Evolutionary conservation across 192 early-diverging fungal genomes (phyloP), one percentile per base, ranked within the genome.

Genomic region (Coemansia sp.): DNA sequence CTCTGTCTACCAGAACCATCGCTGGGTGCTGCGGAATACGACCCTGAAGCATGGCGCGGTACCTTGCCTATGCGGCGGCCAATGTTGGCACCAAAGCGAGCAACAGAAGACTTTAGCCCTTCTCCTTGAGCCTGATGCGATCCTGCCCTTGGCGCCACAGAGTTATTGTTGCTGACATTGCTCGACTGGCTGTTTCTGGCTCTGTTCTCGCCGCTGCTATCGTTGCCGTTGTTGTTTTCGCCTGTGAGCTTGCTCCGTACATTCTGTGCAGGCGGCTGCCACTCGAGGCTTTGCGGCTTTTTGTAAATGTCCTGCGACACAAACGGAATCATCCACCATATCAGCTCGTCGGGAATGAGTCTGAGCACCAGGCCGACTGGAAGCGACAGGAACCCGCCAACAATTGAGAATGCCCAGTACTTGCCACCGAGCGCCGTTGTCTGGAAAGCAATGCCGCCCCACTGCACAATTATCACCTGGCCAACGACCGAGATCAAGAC

Each of bases 401-500:
- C 78, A 38, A 99, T 69, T 34, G 90, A 95, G 52, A 98, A 89
- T 17, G 78, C 81, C 98, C 98, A 99, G 56, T 93, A 88, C 28
- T 76, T 78, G 12, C 86, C 91, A 61, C 83, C 75, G 32, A 97
- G 79, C 9, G 72, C 84, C 5, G 78, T 83, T 2, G 91, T 90
- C 63, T 91, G 88, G 85, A 99, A 98, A 0, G 92, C 95, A 6
- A 84, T 75, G 22, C 92, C 91, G 51, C 94, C 96, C 86, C 96
- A 95, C 72, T 92, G 73, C 28, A 98, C 86, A 63, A 99, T 97
- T 51, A 99, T 85, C 8, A 88, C 82, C 85, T 99, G 98, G 28
- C 89, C 83, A 9, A 90, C 37, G 2, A 92, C 80, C 43, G 91
- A 91, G 51, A 93, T 83, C 36, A 91, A 51, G 53, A 97, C 85